Evolutionary conservation across 805 yeast genomes (phyloP), one percentile per base, ranked within the genome.

Genomic region (Metschnikowia peoriensis): DNA sequence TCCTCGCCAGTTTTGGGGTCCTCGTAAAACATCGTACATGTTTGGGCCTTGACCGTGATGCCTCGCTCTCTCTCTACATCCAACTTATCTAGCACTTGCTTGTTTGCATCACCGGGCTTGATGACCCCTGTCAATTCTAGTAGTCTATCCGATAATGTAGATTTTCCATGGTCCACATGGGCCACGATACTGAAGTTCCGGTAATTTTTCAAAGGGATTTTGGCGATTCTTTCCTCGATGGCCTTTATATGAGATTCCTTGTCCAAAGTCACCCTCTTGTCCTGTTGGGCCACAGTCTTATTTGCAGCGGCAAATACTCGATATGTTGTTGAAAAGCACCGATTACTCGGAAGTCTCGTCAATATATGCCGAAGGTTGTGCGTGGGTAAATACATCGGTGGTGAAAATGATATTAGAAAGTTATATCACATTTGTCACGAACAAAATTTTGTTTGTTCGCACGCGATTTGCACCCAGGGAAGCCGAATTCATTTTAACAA

Each of bases 31-130:
- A 93, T 94, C 0, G 97, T 80, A 62, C 97, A 93, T 0, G 98
- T 94, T 65, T 94, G 98, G 0, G 98, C 98, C 68, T 93, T 93
- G 50, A 93, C 94, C 0, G 99, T 93, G 62, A 93, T 93, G 2
- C 99, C 99, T 62, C 99, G 75, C 70, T 93, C 98, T 65, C 96
- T 76, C 66, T 93, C 99, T 16, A 93, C 99, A 63, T 94, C 97
- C 53, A 93, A 72, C 64, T 86, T 88, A 66, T 93, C 99, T 57
- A 93, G 74, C 37, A 94, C 93, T 67, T 93, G 97, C 58, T 84
- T 84, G 64, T 88, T 89, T 22, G 69, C 63, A 32, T 59, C 63
- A 1, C 91, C 90, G 0, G 89, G 82, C 51, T 86, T 80, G 28
- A 93, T 88, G 1, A 93, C 97, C 0, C 94, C 93, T 0, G 98